Evolutionary conservation across 495 filamentous ascomycete genomes (phyloP).

Genomic region (Penicillium psychrofluorescens): DNA sequence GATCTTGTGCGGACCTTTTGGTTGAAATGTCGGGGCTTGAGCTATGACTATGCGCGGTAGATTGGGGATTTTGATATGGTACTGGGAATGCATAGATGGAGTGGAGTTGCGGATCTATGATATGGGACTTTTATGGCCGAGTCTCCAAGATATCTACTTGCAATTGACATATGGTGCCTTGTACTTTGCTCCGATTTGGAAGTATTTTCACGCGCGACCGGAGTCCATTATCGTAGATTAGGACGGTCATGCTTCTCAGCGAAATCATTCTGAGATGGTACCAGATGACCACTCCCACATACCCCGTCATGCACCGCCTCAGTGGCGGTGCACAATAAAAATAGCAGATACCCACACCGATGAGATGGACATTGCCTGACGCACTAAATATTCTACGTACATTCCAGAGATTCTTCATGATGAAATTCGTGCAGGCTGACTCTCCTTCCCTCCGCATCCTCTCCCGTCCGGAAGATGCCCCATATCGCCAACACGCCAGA

Average conservation of each 20-base stretch:
- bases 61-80: background rate
- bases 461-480: slow-evolving; percentile 45
- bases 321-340: slow-evolving; percentile 20
- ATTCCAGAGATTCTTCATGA: background rate
- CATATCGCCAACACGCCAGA: slow-evolving; percentile 81
- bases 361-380: no score
- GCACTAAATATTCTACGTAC: no score
- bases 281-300: no score
- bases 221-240: no score
- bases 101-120: slow-evolving; percentile 5
- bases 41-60: slow-evolving; percentile 52
- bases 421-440: background rate
- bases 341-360: background rate
- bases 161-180: slow-evolving; percentile 2
- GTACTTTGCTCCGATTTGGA: background rate
- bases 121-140: background rate
- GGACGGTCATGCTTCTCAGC: background rate
- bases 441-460: background rate
- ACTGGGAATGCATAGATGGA: background rate
- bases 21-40: slow-evolving; percentile 61
- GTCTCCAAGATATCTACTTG: slow-evolving; percentile 9
- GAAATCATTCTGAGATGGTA: background rate
- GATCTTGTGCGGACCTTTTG: slow-evolving; percentile 61
- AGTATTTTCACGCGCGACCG: background rate
- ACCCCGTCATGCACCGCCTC: slow-evolving; percentile 21